Conservation (phyloP, 768 basidiomycete genomes). For the Cantharellus anzutake region DNA sequence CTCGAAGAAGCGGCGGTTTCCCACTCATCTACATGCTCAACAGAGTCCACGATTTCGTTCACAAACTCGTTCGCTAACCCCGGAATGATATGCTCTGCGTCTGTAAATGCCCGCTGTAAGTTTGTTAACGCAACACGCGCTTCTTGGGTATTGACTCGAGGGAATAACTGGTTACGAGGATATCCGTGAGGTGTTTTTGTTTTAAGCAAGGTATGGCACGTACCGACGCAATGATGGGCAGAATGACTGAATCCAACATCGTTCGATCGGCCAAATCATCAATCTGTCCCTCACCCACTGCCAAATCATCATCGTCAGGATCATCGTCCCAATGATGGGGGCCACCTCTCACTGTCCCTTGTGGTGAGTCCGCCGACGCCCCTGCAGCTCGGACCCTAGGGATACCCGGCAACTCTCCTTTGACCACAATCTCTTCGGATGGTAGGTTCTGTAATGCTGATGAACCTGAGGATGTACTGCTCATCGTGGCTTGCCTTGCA, state of each 20-base stretch:
- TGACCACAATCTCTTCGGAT: neutral
- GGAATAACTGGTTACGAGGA: slow-evolving; percentile 45
- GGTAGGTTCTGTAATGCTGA: neutral
- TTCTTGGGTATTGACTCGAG: slow-evolving; percentile 83
- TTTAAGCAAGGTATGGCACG: slow-evolving; percentile 14
- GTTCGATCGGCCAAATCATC: slow-evolving; percentile 15
- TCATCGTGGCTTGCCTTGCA: slow-evolving; percentile 56
- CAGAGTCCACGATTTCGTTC: slow-evolving; percentile 84
- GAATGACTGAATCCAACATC: slow-evolving; percentile 90
- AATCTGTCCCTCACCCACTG: slow-evolving; percentile 15
- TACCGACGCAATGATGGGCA: slow-evolving; percentile 93
- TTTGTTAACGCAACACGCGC: slow-evolving; percentile 70
- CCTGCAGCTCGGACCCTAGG: neutral
- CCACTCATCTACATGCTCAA: slow-evolving; percentile 66
- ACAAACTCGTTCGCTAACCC: slow-evolving; percentile 86
- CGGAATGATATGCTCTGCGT: slow-evolving; percentile 89
- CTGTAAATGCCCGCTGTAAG: slow-evolving; percentile 80
- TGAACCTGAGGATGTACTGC: neutral
- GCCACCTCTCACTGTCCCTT: slow-evolving; percentile 4
- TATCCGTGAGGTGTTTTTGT: neutral
- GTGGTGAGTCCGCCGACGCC: neutral
- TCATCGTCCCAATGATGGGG: slow-evolving; percentile 23
- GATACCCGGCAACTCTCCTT: neutral
- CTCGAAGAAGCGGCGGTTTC: no score
- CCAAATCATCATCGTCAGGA: slow-evolving; percentile 32